Base-by-base conservation (phyloP, 129 eudicot genomes). In the Helianthus tuberosus region DNA sequence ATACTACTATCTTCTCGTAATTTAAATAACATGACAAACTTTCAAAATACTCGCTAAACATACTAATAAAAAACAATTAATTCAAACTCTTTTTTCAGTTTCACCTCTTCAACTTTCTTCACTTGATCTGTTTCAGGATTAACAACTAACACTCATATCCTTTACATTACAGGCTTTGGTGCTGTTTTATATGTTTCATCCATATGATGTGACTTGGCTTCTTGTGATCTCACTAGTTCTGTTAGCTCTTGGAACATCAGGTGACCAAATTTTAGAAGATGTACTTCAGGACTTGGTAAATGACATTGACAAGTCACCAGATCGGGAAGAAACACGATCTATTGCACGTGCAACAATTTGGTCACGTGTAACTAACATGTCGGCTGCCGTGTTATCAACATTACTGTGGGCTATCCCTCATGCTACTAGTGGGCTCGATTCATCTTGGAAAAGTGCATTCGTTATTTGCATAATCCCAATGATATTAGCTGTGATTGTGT, bases 161-260 rank as follows among this genome's bases (percentile, higher is more conserved):
- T 20, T 38, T 38, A 38, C 49, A 1, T 17, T 39, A 5, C 55
- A 75, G 79, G 79, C 65, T 10, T 17, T 75, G 43, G 3, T 39
- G 23, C 25, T 75, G 23, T 36, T 50, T 75, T 75, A 53, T 54
- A 35, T 50, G 64, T 75, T 75, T 51, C 13, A 75, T 36, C 53
- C 72, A 12, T 36, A 75, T 66, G 72, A 64, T 8, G 54, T 75
- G 46, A 75, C 8, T 51, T 64, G 79, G 79, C 72, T 64, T 7
- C 15, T 75, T 64, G 15, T 64, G 11, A 8, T 64, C 11, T 14
- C 63, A 43, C 39, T 75, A 20, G 29, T 64, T 65, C 72, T 64
- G 52, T 20, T 64, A 5, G 64, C 79, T 64, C 16, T 75, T 64
- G 79, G 79, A 64, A 75, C 51, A 50, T 75, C 72, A 39, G 79